These are phyloP conservation scores for Penicillium sp. DNA, from an alignment of 2,329 filamentous ascomycete species.

Conservation along the genomic window DNA sequence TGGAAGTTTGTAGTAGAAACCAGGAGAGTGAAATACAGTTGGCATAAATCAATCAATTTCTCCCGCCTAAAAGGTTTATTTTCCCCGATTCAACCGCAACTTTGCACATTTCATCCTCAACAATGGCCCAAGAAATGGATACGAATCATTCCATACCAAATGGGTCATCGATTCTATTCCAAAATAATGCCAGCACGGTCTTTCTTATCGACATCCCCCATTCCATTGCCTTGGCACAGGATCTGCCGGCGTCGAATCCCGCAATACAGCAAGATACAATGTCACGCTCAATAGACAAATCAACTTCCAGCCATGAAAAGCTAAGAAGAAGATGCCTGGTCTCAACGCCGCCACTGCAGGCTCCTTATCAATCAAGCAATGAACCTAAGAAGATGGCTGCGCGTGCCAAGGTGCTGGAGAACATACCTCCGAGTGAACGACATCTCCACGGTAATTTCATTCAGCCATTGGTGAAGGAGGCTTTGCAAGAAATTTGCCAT, in stretches of 20 bases:
- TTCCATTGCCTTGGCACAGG: slow-evolving; percentile 53
- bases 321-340: slow-evolving; percentile 29
- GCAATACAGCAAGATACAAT: slow-evolving; percentile 1
- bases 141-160: background rate
- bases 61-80: background rate
- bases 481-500: slow-evolving; percentile 32
- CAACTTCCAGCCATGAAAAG: no score
- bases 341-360: slow-evolving; percentile 43
- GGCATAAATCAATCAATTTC: no score
- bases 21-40: no score
- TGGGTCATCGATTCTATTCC: slow-evolving; percentile 46
- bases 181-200: slow-evolving; percentile 41
- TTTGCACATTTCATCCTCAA: background rate
- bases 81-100: background rate
- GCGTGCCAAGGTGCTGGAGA: slow-evolving; percentile 36
- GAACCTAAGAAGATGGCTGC: slow-evolving; percentile 49
- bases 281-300: background rate
- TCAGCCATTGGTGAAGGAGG: slow-evolving; percentile 34
- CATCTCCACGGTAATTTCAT: slow-evolving; percentile 27
- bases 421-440: slow-evolving; percentile 31
- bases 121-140: background rate
- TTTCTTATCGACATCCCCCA: slow-evolving; percentile 54
- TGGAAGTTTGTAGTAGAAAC: no score
- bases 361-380: slow-evolving; percentile 43
- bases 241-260: slow-evolving; percentile 10